These are phyloP conservation scores for Taxillus chinensis DNA, from an alignment of 164 flowering plant genomes.

Conservation along the genomic window DNA sequence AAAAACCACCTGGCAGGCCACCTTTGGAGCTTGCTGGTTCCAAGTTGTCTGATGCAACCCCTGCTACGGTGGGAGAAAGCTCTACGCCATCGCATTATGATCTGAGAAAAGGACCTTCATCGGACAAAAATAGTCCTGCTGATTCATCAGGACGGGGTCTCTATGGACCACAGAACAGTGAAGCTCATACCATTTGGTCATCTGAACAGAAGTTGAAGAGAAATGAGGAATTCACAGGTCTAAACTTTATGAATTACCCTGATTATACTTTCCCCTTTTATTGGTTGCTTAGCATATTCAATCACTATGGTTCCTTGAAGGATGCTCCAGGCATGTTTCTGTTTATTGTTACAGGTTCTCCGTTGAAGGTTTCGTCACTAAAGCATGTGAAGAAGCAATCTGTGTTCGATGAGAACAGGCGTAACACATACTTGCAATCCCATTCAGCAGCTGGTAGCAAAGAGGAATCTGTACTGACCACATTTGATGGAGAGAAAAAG, in stretches of 20 bases:
- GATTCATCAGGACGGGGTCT: conserved; percentile 24
- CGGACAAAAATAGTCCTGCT: conserved; percentile 23
- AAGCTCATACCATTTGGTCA: conserved; percentile 21
- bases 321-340: neutral
- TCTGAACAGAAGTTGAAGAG: conserved; percentile 28
- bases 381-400: conserved; percentile 45
- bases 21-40: conserved; percentile 38
- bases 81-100: conserved; percentile 21
- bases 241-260: neutral
- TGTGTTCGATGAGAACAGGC: conserved; percentile 51
- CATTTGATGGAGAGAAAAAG: conserved; percentile 54
- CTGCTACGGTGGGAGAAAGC: conserved; percentile 38
- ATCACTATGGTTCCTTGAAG: neutral
- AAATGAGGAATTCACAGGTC: conserved; percentile 47
- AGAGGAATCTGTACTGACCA: conserved; percentile 29
- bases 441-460: conserved; percentile 20
- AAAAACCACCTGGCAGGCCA: conserved; percentile 29
- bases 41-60: conserved; percentile 54
- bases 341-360: conserved; percentile 25
- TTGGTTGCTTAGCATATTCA: neutral
- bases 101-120: conserved; percentile 25
- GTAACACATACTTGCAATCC: conserved; percentile 46
- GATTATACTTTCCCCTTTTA: neutral
- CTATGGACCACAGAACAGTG: conserved; percentile 21
- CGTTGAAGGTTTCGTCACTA: conserved; percentile 24